A percentile compares a stretch with the other conserved stretches of the same genome.
These are phyloP conservation scores for Rhinocladiella similis DNA, from an alignment of 2,329 filamentous ascomycete genomes.

Conservation along the genomic window DNA sequence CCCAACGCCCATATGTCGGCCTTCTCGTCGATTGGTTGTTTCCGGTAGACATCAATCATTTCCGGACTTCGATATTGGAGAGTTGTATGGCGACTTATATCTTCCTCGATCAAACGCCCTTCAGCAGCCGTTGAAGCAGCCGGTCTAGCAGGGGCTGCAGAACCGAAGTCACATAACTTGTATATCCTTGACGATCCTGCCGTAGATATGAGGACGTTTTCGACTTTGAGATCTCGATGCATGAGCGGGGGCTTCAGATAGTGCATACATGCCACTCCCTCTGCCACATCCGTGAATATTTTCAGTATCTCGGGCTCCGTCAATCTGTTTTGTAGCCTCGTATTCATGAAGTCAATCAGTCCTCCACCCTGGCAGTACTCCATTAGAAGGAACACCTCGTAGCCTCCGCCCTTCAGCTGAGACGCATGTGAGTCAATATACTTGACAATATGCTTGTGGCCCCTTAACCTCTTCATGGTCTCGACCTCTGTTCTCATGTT, in stretches of 20 bases:
- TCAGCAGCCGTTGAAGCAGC: constrained; percentile 85
- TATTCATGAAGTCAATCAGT: constrained; percentile 99
- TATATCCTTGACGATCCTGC: constrained; percentile 70
- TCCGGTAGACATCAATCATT: constrained; percentile 97
- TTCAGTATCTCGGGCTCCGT: constrained; percentile 96
- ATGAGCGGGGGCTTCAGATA: constrained; percentile 92
- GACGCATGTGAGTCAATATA: constrained; percentile 99
- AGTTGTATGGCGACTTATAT: constrained; percentile 95
- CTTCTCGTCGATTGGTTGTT: constrained; percentile 96
- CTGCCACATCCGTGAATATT: constrained; percentile 94
- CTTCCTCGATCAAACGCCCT: constrained; percentile 90
- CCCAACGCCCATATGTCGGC: constrained; percentile 98
- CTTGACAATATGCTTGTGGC: constrained; percentile 91
- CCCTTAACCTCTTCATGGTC: constrained; percentile 99
- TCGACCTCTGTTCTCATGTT: constrained; percentile 98
- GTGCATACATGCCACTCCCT: constrained; percentile 98
- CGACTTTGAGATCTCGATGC: constrained; percentile 94
- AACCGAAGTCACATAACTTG: constrained; percentile 98
- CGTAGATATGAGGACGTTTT: constrained; percentile 88
- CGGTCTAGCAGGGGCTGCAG: constrained; percentile 77
- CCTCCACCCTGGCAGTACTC: constrained; percentile 94
- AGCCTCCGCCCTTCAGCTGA: constrained; percentile 86
- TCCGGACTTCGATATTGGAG: constrained; percentile 96
- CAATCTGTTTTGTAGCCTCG: constrained; percentile 88
- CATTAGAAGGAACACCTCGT: constrained; percentile 98